phyloP scores from a whole-genome alignment of 192 early-diverging fungal genomes.

The Dispira parvispora region DNA sequence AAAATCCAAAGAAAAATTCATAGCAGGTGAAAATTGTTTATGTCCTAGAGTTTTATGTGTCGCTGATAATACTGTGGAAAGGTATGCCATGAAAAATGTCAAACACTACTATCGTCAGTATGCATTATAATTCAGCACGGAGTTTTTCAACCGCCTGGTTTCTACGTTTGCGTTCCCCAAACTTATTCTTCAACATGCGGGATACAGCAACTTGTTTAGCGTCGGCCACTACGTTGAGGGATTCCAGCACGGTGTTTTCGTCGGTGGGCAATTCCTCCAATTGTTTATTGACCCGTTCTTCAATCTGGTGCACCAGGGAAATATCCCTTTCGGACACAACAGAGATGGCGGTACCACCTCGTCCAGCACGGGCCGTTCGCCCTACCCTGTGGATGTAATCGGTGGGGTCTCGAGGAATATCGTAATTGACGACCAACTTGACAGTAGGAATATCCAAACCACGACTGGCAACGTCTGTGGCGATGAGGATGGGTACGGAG shows the following conservation, averaged over 20 bases:
- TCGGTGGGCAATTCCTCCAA: conserved; percentile 57
- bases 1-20: no score
- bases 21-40: no score
- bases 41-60: no score
- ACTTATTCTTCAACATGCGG: background rate
- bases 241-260: conserved; percentile 72
- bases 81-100: no score
- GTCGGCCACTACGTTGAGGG: conserved; percentile 63
- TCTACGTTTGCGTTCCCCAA: background rate
- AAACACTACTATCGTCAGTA: no score
- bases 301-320: conserved; percentile 77
- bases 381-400: conserved; percentile 98
- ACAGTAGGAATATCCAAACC: conserved; percentile 96
- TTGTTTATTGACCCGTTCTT: conserved; percentile 66
- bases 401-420: conserved; percentile 85
- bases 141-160: no score
- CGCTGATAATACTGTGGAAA: no score
- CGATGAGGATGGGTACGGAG: conserved; percentile 74
- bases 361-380: conserved; percentile 91
- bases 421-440: conserved; percentile 83
- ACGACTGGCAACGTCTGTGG: conserved; percentile 95
- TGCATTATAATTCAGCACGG: no score
- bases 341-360: conserved; percentile 76
- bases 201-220: conserved; percentile 81
- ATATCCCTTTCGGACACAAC: conserved; percentile 79